Evolutionary conservation across 164 flowering plant genomes (phyloP).

Genomic region (Liriodendron chinense): DNA sequence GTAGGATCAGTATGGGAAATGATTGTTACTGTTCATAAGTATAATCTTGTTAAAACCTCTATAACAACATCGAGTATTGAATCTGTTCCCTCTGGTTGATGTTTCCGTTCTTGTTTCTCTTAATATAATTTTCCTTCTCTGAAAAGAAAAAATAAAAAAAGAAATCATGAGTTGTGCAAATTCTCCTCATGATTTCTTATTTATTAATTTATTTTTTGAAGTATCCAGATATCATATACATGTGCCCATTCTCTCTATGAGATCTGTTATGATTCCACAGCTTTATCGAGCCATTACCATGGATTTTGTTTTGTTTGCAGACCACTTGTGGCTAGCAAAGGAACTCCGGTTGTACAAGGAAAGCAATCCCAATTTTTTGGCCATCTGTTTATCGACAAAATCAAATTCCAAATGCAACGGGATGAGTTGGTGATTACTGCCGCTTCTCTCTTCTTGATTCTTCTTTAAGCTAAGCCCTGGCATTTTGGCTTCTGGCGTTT

Average conservation of each 20-base stretch:
- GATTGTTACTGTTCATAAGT: too few relatives aligned
- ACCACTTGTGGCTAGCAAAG: conserved; percentile 49
- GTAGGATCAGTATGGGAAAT: too few relatives aligned
- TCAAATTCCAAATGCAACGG: conserved; percentile 36
- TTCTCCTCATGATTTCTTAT: neutral
- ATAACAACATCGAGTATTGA: too few relatives aligned
- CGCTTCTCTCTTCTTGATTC: neutral
- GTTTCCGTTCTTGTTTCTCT: neutral
- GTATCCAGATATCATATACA: neutral
- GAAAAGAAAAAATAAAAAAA: neutral
- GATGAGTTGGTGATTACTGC: conserved; percentile 41
- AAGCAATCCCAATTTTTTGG: conserved; percentile 45
- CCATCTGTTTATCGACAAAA: conserved; percentile 53
- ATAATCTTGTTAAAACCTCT: too few relatives aligned
- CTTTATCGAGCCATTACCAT: neutral
- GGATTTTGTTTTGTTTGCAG: conserved; percentile 30
- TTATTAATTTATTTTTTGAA: neutral
- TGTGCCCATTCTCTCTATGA: neutral
- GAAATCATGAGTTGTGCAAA: neutral
- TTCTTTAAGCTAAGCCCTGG: neutral
- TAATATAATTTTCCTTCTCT: neutral
- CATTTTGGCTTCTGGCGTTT: conserved; percentile 45
- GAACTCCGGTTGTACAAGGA: conserved; percentile 24
- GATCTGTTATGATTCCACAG: neutral
- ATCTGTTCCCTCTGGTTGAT: too few relatives aligned